Conservation (phyloP, 2,329 filamentous ascomycete species). For the Apiospora kogelbergensis region DNA sequence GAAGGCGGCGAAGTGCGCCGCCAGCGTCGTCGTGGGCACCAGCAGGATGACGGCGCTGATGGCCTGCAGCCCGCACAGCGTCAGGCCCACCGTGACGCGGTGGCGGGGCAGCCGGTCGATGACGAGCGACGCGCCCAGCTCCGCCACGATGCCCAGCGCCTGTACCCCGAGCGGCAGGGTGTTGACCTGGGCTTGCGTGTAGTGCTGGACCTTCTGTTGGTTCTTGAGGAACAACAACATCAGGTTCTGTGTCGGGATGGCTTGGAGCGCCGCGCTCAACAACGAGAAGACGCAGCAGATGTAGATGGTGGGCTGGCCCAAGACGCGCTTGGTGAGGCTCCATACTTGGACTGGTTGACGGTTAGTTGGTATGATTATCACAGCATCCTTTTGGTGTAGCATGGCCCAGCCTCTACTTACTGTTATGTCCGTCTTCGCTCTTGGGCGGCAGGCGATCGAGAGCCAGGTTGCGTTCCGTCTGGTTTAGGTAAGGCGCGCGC, state of each 20-base stretch:
- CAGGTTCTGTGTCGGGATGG: not conserved
- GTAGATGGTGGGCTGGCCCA: constrained; percentile 8
- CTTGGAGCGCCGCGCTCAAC: not conserved
- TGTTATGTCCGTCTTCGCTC: constrained; percentile 8
- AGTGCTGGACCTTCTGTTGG: not conserved
- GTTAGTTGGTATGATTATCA: no score
- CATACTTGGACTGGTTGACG: not conserved
- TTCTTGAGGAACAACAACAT: constrained; percentile 4
- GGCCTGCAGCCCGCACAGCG: not conserved
- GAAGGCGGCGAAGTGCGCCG: not conserved
- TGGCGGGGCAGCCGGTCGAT: not conserved
- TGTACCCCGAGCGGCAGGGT: not conserved
- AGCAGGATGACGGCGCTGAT: not conserved
- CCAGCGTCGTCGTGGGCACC: not conserved
- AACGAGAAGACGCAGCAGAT: constrained; percentile 2
- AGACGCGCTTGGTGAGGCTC: not conserved
- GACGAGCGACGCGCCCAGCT: constrained; percentile 5
- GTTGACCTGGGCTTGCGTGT: constrained; percentile 5
- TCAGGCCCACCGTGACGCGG: not conserved
- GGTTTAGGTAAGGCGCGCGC: constrained; percentile 34
- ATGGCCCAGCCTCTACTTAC: not conserved
- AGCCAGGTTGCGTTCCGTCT: not conserved
- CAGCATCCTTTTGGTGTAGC: no score
- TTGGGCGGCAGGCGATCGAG: not conserved
- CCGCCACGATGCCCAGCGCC: constrained; percentile 4